phyloP scores from a whole-genome alignment of 1,139 yeast species.

The Pichia sp. region DNA sequence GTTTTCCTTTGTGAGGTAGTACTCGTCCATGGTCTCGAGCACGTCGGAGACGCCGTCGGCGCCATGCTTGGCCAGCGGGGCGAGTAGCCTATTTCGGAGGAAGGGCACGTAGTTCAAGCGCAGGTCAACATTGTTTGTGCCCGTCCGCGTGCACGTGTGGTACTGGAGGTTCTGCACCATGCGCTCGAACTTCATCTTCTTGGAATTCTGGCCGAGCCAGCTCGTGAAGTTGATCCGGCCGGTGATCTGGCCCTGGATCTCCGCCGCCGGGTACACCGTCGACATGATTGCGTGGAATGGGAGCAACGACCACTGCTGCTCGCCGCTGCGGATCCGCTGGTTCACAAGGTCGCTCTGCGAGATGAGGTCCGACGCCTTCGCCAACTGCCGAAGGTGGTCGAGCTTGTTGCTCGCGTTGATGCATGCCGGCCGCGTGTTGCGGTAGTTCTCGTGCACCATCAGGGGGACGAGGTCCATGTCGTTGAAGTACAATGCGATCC shows the following conservation, averaged over 20 bases:
- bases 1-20: constrained; percentile 83
- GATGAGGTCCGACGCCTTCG: constrained; percentile 81
- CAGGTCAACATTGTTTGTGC: constrained; percentile 70
- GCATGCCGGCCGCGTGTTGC: constrained; percentile 54
- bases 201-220: constrained; percentile 91
- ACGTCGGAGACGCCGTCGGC: constrained; percentile 63
- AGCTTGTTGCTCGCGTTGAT: constrained; percentile 30
- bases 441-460: constrained; percentile 93
- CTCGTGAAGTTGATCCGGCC: constrained; percentile 76
- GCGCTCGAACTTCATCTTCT: constrained; percentile 71
- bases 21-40: constrained; percentile 70
- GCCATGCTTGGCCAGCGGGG: constrained; percentile 51
- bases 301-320: constrained; percentile 92
- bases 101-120: constrained; percentile 75
- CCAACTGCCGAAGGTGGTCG: constrained; percentile 58
- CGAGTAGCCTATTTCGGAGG: constrained; percentile 49
- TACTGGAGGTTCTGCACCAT: constrained; percentile 83
- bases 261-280: constrained; percentile 73
- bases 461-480: constrained; percentile 93
- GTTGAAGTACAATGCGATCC: constrained; percentile 85
- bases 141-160: constrained; percentile 75
- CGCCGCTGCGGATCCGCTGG: constrained; percentile 76
- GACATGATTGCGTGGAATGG: constrained; percentile 92
- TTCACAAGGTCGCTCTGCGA: constrained; percentile 73
- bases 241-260: constrained; percentile 66